Base-by-base conservation (phyloP, 2,329 filamentous ascomycete genomes). In the Colletotrichum magnum region DNA sequence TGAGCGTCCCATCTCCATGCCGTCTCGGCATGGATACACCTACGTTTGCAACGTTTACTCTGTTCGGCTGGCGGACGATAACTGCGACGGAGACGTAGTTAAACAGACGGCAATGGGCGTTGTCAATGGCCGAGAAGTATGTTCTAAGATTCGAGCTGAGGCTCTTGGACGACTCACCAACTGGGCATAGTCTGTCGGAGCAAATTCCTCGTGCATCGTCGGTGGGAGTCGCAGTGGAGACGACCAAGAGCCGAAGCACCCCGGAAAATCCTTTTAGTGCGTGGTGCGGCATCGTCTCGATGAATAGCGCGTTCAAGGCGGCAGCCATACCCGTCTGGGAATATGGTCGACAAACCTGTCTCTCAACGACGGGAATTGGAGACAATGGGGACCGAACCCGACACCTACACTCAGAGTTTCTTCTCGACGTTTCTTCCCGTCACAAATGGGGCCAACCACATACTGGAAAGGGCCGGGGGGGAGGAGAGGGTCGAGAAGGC, bases 171-270 rank as follows among this genome's bases (percentile, higher is more conserved):
- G 52, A 52, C 12, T 47, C 18, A 58, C 64, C 45, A 58, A 68
- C 47, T 58, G 45, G 64, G 59, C 52, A 68, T 58, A 68, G 64
- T 47, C 60, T 28, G 15, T 68, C 64, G 64, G 64, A 53, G 52
- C 39, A 68, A 64, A 64, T 41, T 36, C 53, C 39, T 64, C 45
- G 21, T 64, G 52, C 64, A 68, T 68, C 53, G 64, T 52, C 59
- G 21, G 53, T 60, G 52, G 64, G 59, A 18, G 16, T 53, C 21
- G 24, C 50, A 18, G 51, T 64, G 58, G 64, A 67, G 45, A 32
- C 58, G 18, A 36, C 32, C 54, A 57, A 57, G 39, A 68, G 53
- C 53, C 64, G 47, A 64, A 64, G 59, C 21, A 64, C 64, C 64
- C 64, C 64, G 64, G 59, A 58, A 64, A 64, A 64, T 64, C 64